Evolutionary conservation across 495 filamentous ascomycete species (phyloP).

Genomic region (Clohesyomyces aquaticus): DNA sequence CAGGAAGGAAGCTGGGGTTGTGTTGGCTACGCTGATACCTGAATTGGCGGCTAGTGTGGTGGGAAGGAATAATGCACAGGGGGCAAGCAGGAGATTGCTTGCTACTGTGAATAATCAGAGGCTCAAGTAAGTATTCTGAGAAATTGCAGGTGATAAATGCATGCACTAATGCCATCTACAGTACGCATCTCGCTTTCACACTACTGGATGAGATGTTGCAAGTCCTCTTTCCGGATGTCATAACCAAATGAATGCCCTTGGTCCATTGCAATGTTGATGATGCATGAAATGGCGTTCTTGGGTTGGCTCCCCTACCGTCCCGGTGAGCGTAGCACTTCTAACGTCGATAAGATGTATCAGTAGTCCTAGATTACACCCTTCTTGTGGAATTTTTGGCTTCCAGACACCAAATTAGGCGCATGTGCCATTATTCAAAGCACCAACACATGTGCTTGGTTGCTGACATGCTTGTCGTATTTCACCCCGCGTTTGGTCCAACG

Average conservation of each 20-base stretch:
- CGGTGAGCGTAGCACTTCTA: too few species aligned
- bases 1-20: conserved; percentile 45
- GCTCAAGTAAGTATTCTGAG: conserved; percentile 46
- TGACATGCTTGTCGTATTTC: too few species aligned
- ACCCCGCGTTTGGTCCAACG: not conserved
- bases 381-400: not conserved
- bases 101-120: conserved; percentile 50
- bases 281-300: not conserved
- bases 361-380: too few species aligned
- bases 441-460: too few species aligned
- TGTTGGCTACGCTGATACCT: conserved; percentile 51
- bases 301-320: too few species aligned
- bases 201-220: conserved; percentile 48
- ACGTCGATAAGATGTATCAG: too few species aligned
- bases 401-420: not conserved
- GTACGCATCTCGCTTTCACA: conserved; percentile 49
- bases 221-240: conserved; percentile 44
- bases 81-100: conserved; percentile 45
- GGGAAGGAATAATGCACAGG: conserved; percentile 48
- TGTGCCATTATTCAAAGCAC: too few species aligned
- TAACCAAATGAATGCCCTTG: conserved; percentile 10
- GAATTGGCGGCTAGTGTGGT: conserved; percentile 57
- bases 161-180: conserved; percentile 17
- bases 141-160: not conserved
- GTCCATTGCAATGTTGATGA: too few species aligned